Evolutionary conservation across 1,284 basidiomycete species (phyloP).

Genomic region (Rhodofomes roseus): DNA sequence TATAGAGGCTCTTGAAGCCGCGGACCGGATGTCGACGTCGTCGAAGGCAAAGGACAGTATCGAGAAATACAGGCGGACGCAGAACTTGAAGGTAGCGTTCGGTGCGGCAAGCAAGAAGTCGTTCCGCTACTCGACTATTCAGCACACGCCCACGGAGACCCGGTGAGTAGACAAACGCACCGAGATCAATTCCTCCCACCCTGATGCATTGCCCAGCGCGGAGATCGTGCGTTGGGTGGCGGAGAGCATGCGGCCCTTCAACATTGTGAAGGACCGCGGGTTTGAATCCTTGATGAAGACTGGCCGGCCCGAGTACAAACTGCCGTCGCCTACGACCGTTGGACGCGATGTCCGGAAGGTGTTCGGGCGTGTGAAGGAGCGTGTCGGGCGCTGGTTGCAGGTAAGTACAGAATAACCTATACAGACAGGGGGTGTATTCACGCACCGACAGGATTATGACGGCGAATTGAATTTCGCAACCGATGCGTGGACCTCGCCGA

Average conservation of each 20-base stretch:
- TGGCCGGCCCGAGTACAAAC: slow-evolving; percentile 9
- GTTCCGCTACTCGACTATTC: neutral
- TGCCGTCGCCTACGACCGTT: slow-evolving; percentile 11
- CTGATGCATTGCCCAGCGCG: neutral
- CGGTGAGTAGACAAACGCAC: neutral
- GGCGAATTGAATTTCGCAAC: neutral
- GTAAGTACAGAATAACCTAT: slow-evolving; percentile 4
- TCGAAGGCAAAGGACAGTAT: slow-evolving; percentile 7
- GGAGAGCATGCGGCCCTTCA: slow-evolving; percentile 14
- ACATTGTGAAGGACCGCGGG: slow-evolving; percentile 13
- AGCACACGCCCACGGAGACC: neutral
- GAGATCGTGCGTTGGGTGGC: neutral
- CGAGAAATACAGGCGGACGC: slow-evolving; percentile 5
- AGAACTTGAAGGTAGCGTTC: neutral
- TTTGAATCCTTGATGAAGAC: slow-evolving; percentile 1
- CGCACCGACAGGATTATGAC: neutral
- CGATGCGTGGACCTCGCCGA: neutral
- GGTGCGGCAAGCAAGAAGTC: slow-evolving; percentile 3
- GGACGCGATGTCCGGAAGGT: slow-evolving; percentile 13
- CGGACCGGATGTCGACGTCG: neutral
- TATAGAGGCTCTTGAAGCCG: neutral
- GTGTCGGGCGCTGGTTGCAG: slow-evolving; percentile 8
- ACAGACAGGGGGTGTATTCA: too few relatives aligned
- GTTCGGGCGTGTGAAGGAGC: slow-evolving; percentile 5
- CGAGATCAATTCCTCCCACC: too few relatives aligned